These are phyloP conservation scores for Corylus avellana DNA, from an alignment of 306 rosid species.

Conservation along the genomic window DNA sequence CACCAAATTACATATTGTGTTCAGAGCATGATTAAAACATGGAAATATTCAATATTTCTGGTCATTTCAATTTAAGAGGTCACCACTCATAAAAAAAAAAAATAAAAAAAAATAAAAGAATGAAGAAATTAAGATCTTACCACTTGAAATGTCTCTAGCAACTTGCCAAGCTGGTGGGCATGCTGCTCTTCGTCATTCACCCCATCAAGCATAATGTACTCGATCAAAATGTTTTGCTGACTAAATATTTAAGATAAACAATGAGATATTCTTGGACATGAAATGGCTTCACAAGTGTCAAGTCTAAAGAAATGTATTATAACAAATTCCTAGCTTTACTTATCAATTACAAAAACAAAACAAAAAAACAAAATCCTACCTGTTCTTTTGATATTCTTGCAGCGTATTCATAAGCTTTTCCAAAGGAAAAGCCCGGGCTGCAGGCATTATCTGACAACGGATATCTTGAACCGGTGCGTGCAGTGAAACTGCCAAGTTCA, in stretches of 20 bases:
- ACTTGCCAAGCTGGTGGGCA: slow-evolving; percentile 85
- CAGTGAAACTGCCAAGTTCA: slow-evolving; percentile 93
- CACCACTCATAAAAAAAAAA: slow-evolving; percentile 34
- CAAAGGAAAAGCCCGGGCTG: slow-evolving; percentile 95
- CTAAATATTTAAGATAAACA: slow-evolving; percentile 35
- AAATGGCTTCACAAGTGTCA: slow-evolving; percentile 2
- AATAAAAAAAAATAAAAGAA: too few relatives aligned
- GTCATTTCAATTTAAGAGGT: slow-evolving; percentile 27
- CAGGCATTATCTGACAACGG: slow-evolving; percentile 98
- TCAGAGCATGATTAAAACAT: slow-evolving; percentile 10
- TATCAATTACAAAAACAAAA: slow-evolving; percentile 2
- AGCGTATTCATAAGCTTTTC: slow-evolving; percentile 83
- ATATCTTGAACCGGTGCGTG: slow-evolving; percentile 94
- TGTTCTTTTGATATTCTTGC: slow-evolving; percentile 76
- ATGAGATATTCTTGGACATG: slow-evolving; percentile 16
- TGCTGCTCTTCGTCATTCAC: slow-evolving; percentile 91
- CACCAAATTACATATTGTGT: slow-evolving; percentile 6
- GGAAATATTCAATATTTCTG: slow-evolving; percentile 7
- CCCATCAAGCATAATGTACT: slow-evolving; percentile 97
- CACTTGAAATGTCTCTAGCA: slow-evolving; percentile 83
- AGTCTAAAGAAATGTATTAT: background rate
- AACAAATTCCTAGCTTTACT: background rate
- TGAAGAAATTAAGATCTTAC: slow-evolving; percentile 39
- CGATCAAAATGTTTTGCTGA: slow-evolving; percentile 86
- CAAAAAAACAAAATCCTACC: slow-evolving; percentile 34